Base-by-base conservation (phyloP, 116 monocot genomes). In the Papilionanthe hybrid region DNA sequence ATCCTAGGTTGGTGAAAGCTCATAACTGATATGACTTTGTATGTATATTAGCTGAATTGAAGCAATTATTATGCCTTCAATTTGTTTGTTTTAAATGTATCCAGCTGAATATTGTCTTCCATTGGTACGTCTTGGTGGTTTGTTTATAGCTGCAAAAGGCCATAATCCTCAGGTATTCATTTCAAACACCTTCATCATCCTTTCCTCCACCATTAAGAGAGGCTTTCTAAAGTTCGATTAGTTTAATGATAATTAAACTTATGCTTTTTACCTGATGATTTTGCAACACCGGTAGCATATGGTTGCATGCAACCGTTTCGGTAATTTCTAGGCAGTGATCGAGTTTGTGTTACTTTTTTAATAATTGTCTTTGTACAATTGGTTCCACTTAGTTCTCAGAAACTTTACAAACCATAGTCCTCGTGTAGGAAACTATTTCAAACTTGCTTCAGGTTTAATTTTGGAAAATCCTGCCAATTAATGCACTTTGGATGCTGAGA, bases 81-180 rank as follows among this genome's bases (percentile, higher is more conserved):
- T 73, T 44, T 43, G 42, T 22, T 22, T 29, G 10, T 75, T 81
- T 47, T 42, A 13, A n/a, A 1, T 55, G n/a, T 45, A 78, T 58
- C 77, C 78, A 97, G 97, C 91, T 76, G 97, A 94, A 75, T 97
- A 97, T 63, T 97, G 94, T 65, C 85, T 97, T 63, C 97, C 97
- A 25, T 82, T 97, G 69, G 97, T 97, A 77, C 94, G 94, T 72
- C 82, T 97, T 86, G 97, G 94, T 85, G 94, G 97, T 30, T 82
- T 97, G 85, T 94, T 97, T 66, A 27, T 97, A 77, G 97, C 97
- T 81, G 97, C 97, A 82, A 97, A 97, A 86, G 97, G 97, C 28
- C 81, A 88, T 80, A 80, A 97, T 88, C 97, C 94, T 76, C 85
- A 88, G 91, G 97, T 97, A 81, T 69, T 30, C n/a, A 42, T 25